Percentiles rank a stretch among this genome's conserved stretches.
Conservation (phyloP, 331 rosid genomes). For the Spiraea crenata region DNA sequence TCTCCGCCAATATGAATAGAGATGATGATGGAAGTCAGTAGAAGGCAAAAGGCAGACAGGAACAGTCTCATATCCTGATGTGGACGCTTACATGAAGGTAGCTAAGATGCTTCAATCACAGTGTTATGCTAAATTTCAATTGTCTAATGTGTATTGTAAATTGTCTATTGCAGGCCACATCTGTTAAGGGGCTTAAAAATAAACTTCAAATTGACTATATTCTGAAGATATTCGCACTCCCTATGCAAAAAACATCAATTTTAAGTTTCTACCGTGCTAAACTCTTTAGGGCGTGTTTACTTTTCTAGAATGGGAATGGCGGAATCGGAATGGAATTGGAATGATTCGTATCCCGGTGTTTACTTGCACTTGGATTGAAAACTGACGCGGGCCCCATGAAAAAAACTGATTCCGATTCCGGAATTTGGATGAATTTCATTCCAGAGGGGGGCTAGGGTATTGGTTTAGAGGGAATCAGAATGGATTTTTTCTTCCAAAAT, state of each 20-base stretch:
- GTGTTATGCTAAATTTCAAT: not conserved
- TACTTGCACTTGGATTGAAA: no score
- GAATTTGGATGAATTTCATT: no score
- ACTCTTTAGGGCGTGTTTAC: no score
- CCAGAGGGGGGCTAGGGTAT: no score
- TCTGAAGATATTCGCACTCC: slow-evolving; percentile 38
- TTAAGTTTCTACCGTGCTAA: not conserved
- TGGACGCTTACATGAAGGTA: slow-evolving; percentile 70
- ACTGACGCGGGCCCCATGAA: no score
- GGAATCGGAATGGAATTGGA: no score
- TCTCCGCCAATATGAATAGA: no score
- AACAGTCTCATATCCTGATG: slow-evolving; percentile 52
- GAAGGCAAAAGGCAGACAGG: slow-evolving; percentile 51
- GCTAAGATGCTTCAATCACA: not conserved
- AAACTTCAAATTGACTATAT: slow-evolving; percentile 58
- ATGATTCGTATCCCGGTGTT: no score
- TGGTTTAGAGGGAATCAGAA: no score
- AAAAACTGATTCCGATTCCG: no score
- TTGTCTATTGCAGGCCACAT: slow-evolving; percentile 47
- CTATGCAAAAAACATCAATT: not conserved
- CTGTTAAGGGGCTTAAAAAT: slow-evolving; percentile 49
- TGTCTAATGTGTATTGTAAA: not conserved
- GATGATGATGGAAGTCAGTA: slow-evolving; percentile 50
- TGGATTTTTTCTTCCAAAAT: no score
- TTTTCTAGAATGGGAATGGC: no score